Base-by-base conservation (phyloP, 2,329 filamentous ascomycete species). In the Aspergillus sp. region DNA sequence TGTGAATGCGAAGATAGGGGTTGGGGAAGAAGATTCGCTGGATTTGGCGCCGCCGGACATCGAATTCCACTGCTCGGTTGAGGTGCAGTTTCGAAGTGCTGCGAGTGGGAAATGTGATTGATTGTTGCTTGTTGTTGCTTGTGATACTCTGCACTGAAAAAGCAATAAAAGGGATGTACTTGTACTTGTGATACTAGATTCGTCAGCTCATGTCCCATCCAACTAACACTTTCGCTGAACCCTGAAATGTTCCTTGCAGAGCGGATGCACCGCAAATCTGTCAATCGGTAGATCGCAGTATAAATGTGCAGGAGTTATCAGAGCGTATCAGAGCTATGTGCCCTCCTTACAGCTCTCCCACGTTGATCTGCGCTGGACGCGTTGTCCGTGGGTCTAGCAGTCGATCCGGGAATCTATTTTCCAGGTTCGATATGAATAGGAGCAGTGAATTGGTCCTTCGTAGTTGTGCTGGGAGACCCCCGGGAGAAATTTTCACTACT, bases 41-140 rank as follows among this genome's bases (percentile, higher is more conserved):
- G 53, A 53, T n/a, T 41, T 55, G 33, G 53, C 47, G 5, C 51
- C 49, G 15, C 45, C 50, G 33, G 35, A 49, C 37, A 47, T 52
- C 37, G 37, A 49, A 13, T 47, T 49, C 20, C 50, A 41, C n/a
- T 41, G 44, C 15, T 38, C 42, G n/a, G 46, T 57, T 12, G 20
- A 47, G 7, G 49, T 49, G 6, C 48, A 42, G 12, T 53, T 53
- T 43, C 53, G 3, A 42, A 58, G 37, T 12, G 37, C 25, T 30
- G 25, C 10, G 9, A 30, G 25, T 12, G 9, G 25, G 25, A 30
- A 30, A 30, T 30, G 25, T 12, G 9, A 30, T 30, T 30, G 25
- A 30, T 27, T 10, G 4, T 30, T 30, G 25, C 25, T 30, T 30
- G 25, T 27, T 27, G 25, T 30, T 30, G 25, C 4, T 30, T 30